Evolutionary conservation across 129 eudicot genomes (phyloP).

Genomic region (Tagetes erecta): DNA sequence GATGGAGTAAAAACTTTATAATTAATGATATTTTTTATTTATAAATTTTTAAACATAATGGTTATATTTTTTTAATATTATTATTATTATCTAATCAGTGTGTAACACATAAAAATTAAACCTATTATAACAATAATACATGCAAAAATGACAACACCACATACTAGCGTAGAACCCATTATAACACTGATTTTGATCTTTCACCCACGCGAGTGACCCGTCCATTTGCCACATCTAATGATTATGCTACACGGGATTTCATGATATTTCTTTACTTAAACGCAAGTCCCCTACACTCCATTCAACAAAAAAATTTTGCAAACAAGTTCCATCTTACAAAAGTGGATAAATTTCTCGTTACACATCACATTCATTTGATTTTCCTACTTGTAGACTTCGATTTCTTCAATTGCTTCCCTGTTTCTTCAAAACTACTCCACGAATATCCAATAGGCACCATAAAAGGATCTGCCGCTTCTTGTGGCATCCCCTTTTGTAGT

Average conservation of each 20-base stretch:
- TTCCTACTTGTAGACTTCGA: slow-evolving; percentile 65
- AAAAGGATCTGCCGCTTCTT: slow-evolving; percentile 57
- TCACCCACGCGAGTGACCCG: neutral
- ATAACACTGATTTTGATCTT: neutral
- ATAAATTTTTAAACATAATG: too few species aligned
- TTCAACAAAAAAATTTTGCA: slow-evolving; percentile 27
- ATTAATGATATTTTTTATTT: too few species aligned
- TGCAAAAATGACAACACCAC: neutral
- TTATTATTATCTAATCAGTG: too few species aligned
- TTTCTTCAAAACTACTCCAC: slow-evolving; percentile 80
- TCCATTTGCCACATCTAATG: slow-evolving; percentile 3
- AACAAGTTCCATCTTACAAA: slow-evolving; percentile 23
- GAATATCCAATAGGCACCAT: slow-evolving; percentile 69
- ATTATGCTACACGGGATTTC: neutral
- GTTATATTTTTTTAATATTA: too few species aligned
- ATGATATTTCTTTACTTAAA: slow-evolving; percentile 5
- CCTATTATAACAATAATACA: too few species aligned
- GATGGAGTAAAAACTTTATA: too few species aligned
- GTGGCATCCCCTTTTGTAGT: slow-evolving; percentile 32
- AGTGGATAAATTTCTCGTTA: slow-evolving; percentile 18
- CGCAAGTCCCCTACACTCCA: slow-evolving; percentile 18
- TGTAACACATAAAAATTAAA: too few species aligned
- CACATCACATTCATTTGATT: slow-evolving; percentile 41
- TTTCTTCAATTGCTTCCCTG: slow-evolving; percentile 63
- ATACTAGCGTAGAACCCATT: neutral